Percentiles rank a stretch among this genome's conserved stretches.
These are phyloP conservation scores for Mediolabrus comicus DNA, from an alignment of 108 stramenopile genomes.

Conservation along the genomic window DNA sequence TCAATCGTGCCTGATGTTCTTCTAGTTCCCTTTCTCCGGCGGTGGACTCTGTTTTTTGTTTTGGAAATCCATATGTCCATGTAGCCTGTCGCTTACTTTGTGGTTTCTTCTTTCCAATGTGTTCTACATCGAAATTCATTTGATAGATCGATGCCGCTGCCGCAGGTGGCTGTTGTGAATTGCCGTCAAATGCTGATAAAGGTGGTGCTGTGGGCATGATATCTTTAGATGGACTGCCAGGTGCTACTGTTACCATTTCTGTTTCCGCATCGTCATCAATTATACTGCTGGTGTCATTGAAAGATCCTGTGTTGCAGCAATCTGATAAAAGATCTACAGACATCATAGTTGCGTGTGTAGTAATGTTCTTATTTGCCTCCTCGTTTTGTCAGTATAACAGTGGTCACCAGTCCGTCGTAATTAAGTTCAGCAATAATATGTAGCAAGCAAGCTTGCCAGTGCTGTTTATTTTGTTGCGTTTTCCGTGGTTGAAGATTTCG, in stretches of 20 bases:
- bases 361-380: too few relatives aligned
- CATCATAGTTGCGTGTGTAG: too few relatives aligned
- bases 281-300: too few relatives aligned
- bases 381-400: too few relatives aligned
- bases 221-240: neutral
- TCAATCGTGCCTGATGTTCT: slow-evolving; percentile 26
- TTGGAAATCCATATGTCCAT: slow-evolving; percentile 28
- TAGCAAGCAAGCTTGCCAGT: too few relatives aligned
- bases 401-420: too few relatives aligned
- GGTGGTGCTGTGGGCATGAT: neutral
- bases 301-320: too few relatives aligned
- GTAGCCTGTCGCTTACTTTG: slow-evolving; percentile 30
- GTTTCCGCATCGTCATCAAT: too few relatives aligned
- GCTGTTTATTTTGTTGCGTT: too few relatives aligned
- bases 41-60: neutral
- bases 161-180: neutral
- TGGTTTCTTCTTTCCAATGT: slow-evolving; percentile 34
- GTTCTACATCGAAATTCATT: slow-evolving; percentile 33
- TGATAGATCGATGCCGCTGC: slow-evolving; percentile 25
- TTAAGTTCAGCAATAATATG: too few relatives aligned
- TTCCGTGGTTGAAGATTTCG: too few relatives aligned
- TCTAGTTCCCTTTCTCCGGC: neutral
- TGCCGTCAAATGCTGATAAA: neutral
- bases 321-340: too few relatives aligned
- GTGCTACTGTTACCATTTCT: neutral